Percentiles rank a stretch among this genome's conserved stretches.
Conservation (phyloP, 768 basidiomycete genomes). For the Russula sp. region DNA sequence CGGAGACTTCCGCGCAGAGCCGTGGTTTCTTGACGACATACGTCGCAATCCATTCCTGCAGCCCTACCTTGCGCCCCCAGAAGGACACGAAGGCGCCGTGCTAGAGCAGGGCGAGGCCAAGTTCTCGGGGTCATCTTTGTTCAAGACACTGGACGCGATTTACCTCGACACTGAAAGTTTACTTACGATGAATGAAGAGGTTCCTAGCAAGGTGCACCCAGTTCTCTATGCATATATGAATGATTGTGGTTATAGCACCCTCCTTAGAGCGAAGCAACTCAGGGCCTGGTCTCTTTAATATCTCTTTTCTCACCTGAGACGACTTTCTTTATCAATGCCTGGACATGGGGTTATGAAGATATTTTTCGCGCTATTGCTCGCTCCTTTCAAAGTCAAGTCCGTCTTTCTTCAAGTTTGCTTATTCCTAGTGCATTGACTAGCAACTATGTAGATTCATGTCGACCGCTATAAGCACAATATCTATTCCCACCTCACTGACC, state of each 20-base stretch:
- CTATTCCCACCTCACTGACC: conserved; percentile 56
- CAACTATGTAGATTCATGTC: conserved; percentile 65
- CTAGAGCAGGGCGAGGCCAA: not conserved
- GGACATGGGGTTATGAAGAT: conserved; percentile 98
- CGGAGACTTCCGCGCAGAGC: conserved; percentile 89
- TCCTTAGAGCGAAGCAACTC: conserved; percentile 58
- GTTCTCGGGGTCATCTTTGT: not conserved
- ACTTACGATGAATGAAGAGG: conserved; percentile 38
- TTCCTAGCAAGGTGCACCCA: conserved; percentile 9
- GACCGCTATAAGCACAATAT: conserved; percentile 84
- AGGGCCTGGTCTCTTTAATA: conserved; percentile 69
- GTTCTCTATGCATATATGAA: not conserved
- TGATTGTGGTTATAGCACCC: not conserved
- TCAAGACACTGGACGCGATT: conserved; percentile 63
- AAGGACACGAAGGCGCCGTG: not conserved
- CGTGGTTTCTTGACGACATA: conserved; percentile 69
- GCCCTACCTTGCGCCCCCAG: conserved; percentile 53
- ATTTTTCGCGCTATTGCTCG: conserved; percentile 71
- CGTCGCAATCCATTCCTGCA: conserved; percentile 67
- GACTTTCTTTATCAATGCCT: conserved; percentile 84
- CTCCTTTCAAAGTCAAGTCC: conserved; percentile 61
- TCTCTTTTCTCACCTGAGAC: conserved; percentile 59
- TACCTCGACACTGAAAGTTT: conserved; percentile 80
- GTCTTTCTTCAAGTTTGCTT: conserved; percentile 16
- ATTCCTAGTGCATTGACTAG: not conserved